A percentile compares a stretch with the other conserved stretches of the same genome.
phyloP scores from a whole-genome alignment of 1,284 basidiomycete species.

The Ceratobasidium sp. region DNA sequence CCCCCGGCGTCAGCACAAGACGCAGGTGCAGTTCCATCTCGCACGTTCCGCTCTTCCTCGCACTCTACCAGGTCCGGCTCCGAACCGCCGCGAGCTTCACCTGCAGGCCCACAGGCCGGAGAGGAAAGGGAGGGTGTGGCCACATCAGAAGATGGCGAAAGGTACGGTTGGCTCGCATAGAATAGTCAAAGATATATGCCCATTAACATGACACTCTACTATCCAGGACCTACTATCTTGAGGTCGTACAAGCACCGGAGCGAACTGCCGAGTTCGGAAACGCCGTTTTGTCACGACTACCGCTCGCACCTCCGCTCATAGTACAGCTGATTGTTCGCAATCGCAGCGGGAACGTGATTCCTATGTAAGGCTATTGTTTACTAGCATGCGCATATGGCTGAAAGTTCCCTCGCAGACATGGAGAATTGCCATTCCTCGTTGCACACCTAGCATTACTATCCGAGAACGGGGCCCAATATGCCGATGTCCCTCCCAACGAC shows the following conservation, averaged over 20 bases:
- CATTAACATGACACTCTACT: background rate
- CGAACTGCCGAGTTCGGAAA: constrained; percentile 83
- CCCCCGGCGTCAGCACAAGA: constrained; percentile 23
- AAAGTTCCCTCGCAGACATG: constrained; percentile 63
- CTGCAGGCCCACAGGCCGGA: constrained; percentile 28
- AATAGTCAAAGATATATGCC: background rate
- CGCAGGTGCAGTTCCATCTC: constrained; percentile 14
- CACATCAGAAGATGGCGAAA: constrained; percentile 37
- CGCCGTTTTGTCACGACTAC: constrained; percentile 80
- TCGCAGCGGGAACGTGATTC: constrained; percentile 71
- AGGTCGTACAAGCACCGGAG: constrained; percentile 84
- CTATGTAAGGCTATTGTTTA: constrained; percentile 69
- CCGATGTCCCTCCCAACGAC: constrained; percentile 49
- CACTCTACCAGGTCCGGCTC: constrained; percentile 41
- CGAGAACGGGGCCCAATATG: constrained; percentile 65
- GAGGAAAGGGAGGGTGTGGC: constrained; percentile 44
- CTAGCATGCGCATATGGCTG: constrained; percentile 2
- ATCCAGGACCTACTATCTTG: constrained; percentile 71
- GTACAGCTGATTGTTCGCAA: constrained; percentile 82
- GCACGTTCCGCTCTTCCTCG: constrained; percentile 29
- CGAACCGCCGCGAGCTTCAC: constrained; percentile 17
- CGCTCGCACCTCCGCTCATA: constrained; percentile 83
- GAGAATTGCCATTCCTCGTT: constrained; percentile 85
- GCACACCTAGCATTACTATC: constrained; percentile 80
- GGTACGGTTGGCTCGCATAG: constrained; percentile 11